Base-by-base conservation (phyloP, 768 basidiomycete genomes). In the Antrodiella citrinella region DNA sequence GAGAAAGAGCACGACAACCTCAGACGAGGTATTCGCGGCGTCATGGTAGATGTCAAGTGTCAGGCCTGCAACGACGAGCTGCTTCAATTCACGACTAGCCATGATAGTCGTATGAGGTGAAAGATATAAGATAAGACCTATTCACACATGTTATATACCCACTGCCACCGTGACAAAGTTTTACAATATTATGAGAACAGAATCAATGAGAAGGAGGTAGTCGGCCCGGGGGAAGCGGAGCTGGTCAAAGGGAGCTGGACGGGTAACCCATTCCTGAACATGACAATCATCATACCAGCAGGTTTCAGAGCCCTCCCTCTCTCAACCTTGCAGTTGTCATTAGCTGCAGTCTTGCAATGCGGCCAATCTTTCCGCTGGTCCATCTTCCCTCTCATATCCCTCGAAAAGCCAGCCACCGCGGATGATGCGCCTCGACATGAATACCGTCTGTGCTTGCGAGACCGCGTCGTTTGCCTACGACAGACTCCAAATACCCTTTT, bases 281-380 rank as follows among this genome's bases (percentile, higher is more conserved):
- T 35, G 30, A 35, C 15, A 35, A 35, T 35, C 30, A 35, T 7
- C 13, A 49, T 51, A 4, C 48, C 55, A 3, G 15, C 50, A 21
- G 57, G 60, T 21, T 90, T 86, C 59, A 77, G 69, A 23, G 69
- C 76, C 24, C 69, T 92, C 9, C 74, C 80, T 2, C 63, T 92
- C 4, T 68, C 81, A 3, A 61, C 80, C n/a, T 67, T 66, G 9
- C 90, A 93, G 63, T 71, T 94, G 26, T 84, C 81, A n/a, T 74
- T 95, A 39, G 69, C 82, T 41, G 81, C 84, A 1, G 88, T 89
- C 10, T 69, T 93, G 26, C 82, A 79, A 59, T 90, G 84, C 50
- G 91, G 91, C 3, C 90, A 93, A 63, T 84, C 84, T 2, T 93
- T 93, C 64, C 81, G 89, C 23, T 94, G 92, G 91, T 73, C 77